phyloP scores from a whole-genome alignment of 1,139 yeast genomes.

The Taphrina wiesneri region DNA sequence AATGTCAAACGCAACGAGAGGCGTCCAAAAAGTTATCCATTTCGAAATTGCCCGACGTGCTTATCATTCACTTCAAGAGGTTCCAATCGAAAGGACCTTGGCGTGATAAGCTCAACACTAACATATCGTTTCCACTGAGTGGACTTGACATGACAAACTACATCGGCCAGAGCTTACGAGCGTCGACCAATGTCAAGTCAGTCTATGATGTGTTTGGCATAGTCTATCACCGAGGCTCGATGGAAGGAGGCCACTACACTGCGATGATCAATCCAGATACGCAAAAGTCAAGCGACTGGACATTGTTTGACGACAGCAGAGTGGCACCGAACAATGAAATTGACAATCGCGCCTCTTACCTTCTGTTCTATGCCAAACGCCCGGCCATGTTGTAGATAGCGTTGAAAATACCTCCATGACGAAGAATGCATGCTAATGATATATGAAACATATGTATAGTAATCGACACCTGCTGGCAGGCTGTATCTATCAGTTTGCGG shows the following conservation, averaged over 20 bases:
- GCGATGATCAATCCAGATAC: constrained; percentile 70
- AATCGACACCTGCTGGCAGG: not conserved
- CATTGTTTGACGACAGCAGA: constrained; percentile 72
- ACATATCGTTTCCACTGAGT: constrained; percentile 60
- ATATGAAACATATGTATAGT: not conserved
- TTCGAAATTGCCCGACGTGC: constrained; percentile 69
- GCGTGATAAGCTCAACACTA: constrained; percentile 63
- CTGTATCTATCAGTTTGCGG: no score
- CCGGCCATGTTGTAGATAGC: not conserved
- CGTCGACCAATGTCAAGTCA: constrained; percentile 46
- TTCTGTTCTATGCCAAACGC: constrained; percentile 26
- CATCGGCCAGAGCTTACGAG: constrained; percentile 52
- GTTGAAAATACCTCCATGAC: not conserved
- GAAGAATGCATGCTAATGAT: not conserved
- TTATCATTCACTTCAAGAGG: constrained; percentile 77
- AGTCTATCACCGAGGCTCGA: constrained; percentile 80
- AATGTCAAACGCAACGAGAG: constrained; percentile 65
- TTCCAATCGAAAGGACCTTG: constrained; percentile 55
- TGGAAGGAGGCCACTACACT: constrained; percentile 91
- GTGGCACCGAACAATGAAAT: constrained; percentile 43
- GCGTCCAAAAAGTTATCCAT: constrained; percentile 69
- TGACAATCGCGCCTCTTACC: constrained; percentile 25
- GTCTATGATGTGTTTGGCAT: constrained; percentile 77
- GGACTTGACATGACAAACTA: constrained; percentile 69
- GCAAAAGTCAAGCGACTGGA: constrained; percentile 58